A percentile compares a stretch with the other conserved stretches of the same genome.
Evolutionary conservation across 805 yeast genomes (phyloP).

Genomic region (Cyberlindnera misumaiensis): DNA sequence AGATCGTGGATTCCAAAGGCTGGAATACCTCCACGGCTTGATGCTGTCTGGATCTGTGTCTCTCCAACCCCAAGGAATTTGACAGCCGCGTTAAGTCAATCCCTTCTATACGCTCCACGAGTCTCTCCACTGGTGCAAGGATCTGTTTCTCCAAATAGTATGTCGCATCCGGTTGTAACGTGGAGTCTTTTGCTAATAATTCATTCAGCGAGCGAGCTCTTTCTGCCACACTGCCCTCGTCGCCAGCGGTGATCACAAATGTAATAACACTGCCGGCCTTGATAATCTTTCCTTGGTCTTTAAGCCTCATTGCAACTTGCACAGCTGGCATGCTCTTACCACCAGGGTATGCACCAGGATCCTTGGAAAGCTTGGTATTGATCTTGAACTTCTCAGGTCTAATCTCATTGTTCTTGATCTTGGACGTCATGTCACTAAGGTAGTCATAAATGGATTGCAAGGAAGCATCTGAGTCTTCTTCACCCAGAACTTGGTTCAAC

Average conservation of each 20-base stretch:
- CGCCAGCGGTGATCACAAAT: constrained; percentile 63
- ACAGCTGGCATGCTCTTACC: constrained; percentile 84
- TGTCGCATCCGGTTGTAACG: constrained; percentile 61
- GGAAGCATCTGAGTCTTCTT: constrained; percentile 71
- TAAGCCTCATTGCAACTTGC: constrained; percentile 78
- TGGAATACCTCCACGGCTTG: constrained; percentile 37
- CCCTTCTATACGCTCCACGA: constrained; percentile 81
- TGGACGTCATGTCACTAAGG: constrained; percentile 50
- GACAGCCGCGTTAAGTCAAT: constrained; percentile 77
- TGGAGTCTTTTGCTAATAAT: constrained; percentile 43
- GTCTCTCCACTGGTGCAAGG: constrained; percentile 83
- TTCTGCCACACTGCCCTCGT: constrained; percentile 53
- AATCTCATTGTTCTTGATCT: constrained; percentile 55
- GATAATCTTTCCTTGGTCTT: constrained; percentile 78
- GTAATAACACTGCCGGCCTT: constrained; percentile 89
- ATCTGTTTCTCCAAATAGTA: constrained; percentile 86
- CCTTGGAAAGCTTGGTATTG: constrained; percentile 84
- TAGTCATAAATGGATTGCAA: constrained; percentile 65
- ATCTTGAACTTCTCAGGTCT: constrained; percentile 67
- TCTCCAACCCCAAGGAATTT: constrained; percentile 68
- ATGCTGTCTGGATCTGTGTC: constrained; percentile 34
- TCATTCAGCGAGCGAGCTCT: constrained; percentile 82
- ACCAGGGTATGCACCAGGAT: constrained; percentile 76
- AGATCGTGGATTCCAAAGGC: constrained; percentile 75
- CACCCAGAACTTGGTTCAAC: constrained; percentile 63